These are phyloP conservation scores for Coemansia sp. DNA, from an alignment of 192 early-diverging fungal genomes.

Conservation along the genomic window DNA sequence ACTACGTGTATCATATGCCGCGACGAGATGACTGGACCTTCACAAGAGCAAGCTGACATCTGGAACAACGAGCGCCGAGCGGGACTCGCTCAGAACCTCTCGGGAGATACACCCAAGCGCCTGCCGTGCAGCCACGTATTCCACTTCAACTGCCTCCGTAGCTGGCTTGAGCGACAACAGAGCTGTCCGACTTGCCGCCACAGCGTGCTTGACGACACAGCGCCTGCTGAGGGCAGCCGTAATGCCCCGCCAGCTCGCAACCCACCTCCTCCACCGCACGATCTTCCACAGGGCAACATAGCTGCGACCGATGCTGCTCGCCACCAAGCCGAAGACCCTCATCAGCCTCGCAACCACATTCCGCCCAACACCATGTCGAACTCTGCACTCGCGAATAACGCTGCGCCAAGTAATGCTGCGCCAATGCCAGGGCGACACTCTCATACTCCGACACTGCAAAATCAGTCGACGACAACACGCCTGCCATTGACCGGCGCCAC, in stretches of 20 bases:
- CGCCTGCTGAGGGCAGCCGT: background rate
- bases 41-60: constrained; percentile 25
- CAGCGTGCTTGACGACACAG: constrained; percentile 23
- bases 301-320: background rate
- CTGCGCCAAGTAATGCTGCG: background rate
- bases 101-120: constrained; percentile 82
- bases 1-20: constrained; percentile 96
- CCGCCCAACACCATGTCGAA: background rate
- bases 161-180: constrained; percentile 97
- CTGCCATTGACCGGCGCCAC: background rate
- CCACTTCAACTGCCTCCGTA: constrained; percentile 93
- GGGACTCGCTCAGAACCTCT: constrained; percentile 21
- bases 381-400: background rate
- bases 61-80: constrained; percentile 36
- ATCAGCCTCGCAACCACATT: background rate
- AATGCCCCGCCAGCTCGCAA: background rate
- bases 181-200: constrained; percentile 89
- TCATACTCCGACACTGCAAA: background rate
- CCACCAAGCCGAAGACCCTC: background rate
- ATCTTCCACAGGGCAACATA: background rate
- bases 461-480: background rate
- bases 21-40: constrained; percentile 82
- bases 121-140: constrained; percentile 97
- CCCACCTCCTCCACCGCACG: background rate
- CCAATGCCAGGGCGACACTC: background rate